Conservation (phyloP, 305 asterid genomes). For the Andrographis paniculata region DNA sequence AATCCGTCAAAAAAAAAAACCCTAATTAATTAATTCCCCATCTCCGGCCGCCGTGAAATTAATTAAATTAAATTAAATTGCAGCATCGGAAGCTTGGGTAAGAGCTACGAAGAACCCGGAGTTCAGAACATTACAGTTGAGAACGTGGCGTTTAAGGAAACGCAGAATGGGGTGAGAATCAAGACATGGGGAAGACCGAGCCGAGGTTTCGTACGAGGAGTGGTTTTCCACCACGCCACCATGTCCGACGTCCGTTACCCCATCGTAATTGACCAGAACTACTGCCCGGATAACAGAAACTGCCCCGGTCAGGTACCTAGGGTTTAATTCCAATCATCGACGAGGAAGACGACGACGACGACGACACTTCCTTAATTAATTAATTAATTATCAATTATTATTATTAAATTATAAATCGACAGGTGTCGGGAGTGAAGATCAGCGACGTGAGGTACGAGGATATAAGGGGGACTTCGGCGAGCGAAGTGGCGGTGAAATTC, state of each 20-base stretch:
- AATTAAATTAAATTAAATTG: background rate
- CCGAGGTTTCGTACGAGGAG: constrained; percentile 44
- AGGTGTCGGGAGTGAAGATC: constrained; percentile 45
- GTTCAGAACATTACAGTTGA: constrained; percentile 51
- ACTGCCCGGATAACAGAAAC: constrained; percentile 36
- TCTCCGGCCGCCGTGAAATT: too few relatives aligned
- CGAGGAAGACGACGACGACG: too few relatives aligned
- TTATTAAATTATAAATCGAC: too few relatives aligned
- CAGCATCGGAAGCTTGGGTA: constrained; percentile 67
- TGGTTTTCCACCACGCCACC: constrained; percentile 28
- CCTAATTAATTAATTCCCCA: too few relatives aligned
- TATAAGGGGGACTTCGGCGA: constrained; percentile 49
- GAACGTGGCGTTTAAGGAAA: constrained; percentile 23
- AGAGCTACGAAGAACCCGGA: constrained; percentile 39
- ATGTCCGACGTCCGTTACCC: constrained; percentile 54
- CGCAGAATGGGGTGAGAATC: constrained; percentile 56
- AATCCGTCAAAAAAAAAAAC: too few relatives aligned
- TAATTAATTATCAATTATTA: too few relatives aligned
- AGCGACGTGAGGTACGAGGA: constrained; percentile 42
- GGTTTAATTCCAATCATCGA: too few relatives aligned
- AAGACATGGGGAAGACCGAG: constrained; percentile 70
- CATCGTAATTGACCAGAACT: constrained; percentile 61
- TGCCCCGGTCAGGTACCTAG: constrained; percentile 65
- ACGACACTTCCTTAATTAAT: too few relatives aligned
- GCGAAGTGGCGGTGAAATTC: constrained; percentile 44